These are phyloP conservation scores for Colletotrichum melonis DNA, from an alignment of 2,329 filamentous ascomycete genomes.

Conservation along the genomic window DNA sequence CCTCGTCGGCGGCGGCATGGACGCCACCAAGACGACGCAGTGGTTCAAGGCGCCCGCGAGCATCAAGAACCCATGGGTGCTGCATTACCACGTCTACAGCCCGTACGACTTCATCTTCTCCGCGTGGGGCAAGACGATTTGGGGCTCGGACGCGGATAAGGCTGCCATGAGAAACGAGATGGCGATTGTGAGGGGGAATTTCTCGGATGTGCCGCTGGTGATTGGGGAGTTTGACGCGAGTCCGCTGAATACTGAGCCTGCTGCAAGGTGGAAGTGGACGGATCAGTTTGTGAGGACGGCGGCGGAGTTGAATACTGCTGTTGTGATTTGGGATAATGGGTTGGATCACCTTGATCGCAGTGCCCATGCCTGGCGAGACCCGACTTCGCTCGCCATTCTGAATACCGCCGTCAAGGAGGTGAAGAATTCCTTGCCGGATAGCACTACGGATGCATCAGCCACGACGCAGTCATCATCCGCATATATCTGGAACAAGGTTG, in stretches of 20 bases:
- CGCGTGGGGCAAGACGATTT: constrained; percentile 70
- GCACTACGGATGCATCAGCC: constrained; percentile 59
- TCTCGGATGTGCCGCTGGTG: constrained; percentile 64
- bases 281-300: constrained; percentile 64
- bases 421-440: constrained; percentile 61
- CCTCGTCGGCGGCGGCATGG: constrained; percentile 59
- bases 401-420: constrained; percentile 54
- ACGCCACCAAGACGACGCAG: constrained; percentile 62
- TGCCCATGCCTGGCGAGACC: constrained; percentile 61
- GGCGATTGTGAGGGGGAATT: constrained; percentile 62
- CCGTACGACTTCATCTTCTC: constrained; percentile 62
- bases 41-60: constrained; percentile 63
- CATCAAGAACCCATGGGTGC: constrained; percentile 66
- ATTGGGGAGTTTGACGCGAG: constrained; percentile 69
- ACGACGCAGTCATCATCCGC: constrained; percentile 61
- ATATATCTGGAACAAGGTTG: constrained; percentile 64
- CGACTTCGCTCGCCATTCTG: constrained; percentile 59
- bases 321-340: constrained; percentile 71
- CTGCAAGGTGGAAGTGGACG: constrained; percentile 68
- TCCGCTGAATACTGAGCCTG: constrained; percentile 61
- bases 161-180: constrained; percentile 61
- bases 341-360: constrained; percentile 64
- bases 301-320: constrained; percentile 59
- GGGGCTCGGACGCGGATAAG: constrained; percentile 67
- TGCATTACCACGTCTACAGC: constrained; percentile 72